Conservation (phyloP, 257 asterid genomes). For the Nicotiana otophora region DNA sequence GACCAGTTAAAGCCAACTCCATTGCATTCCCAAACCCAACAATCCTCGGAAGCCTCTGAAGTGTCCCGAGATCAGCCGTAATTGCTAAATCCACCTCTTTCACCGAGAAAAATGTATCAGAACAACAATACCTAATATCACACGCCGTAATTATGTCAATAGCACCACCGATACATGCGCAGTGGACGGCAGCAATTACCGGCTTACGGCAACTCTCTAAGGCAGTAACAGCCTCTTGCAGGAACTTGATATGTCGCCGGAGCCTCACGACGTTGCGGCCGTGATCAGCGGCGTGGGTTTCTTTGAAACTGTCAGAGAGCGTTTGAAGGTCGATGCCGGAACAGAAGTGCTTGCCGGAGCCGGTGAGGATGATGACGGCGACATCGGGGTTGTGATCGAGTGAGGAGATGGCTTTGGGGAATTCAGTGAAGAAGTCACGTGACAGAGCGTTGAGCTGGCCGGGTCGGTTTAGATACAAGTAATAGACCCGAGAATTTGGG, state of each 20-base stretch:
- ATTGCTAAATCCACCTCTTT: constrained; percentile 87
- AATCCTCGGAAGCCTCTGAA: constrained; percentile 82
- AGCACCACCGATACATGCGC: constrained; percentile 89
- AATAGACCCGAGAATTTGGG: constrained; percentile 42
- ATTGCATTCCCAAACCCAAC: constrained; percentile 84
- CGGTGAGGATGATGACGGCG: constrained; percentile 56
- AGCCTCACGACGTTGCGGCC: constrained; percentile 59
- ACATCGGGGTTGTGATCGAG: constrained; percentile 63
- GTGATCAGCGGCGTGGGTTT: constrained; percentile 19
- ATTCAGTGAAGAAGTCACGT: constrained; percentile 60
- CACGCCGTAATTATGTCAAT: constrained; percentile 74
- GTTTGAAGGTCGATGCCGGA: constrained; percentile 64
- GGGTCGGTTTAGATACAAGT: constrained; percentile 49
- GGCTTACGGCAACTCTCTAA: constrained; percentile 88
- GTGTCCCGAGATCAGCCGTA: constrained; percentile 82
- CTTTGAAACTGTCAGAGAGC: constrained; percentile 18
- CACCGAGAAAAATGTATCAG: constrained; percentile 52
- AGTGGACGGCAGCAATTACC: constrained; percentile 69
- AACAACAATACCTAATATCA: constrained; percentile 63
- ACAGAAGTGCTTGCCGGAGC: constrained; percentile 74
- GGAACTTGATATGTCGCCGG: constrained; percentile 49
- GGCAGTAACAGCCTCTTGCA: constrained; percentile 66
- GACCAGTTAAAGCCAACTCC: constrained; percentile 79
- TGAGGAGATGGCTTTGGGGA: constrained; percentile 64
- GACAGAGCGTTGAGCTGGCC: constrained; percentile 67